phyloP scores from a whole-genome alignment of 805 yeast species.

The Sungouiella thailandica region DNA sequence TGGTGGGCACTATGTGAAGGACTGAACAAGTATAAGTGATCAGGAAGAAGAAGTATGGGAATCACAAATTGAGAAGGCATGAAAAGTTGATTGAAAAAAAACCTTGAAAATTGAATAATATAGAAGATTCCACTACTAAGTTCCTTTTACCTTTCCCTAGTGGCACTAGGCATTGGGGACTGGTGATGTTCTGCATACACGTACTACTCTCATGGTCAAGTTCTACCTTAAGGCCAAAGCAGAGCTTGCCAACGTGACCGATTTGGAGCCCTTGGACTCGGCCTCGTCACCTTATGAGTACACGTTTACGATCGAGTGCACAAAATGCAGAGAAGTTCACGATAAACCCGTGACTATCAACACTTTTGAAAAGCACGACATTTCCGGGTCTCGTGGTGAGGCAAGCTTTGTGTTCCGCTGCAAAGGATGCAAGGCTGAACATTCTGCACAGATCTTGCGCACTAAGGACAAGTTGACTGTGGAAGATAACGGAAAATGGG shows the following conservation, averaged over 20 bases:
- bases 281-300: slow-evolving; percentile 64
- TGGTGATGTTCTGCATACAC: too few species aligned
- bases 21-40: background rate
- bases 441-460: slow-evolving; percentile 30
- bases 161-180: too few species aligned
- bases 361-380: slow-evolving; percentile 57
- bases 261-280: slow-evolving; percentile 56
- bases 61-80: background rate
- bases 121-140: background rate
- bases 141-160: too few species aligned
- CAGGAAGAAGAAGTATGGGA: background rate
- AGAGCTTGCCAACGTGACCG: slow-evolving; percentile 51
- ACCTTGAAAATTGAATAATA: background rate
- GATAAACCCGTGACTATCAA: slow-evolving; percentile 66
- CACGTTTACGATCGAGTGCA: slow-evolving; percentile 69
- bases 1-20: slow-evolving; percentile 2
- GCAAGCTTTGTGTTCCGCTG: slow-evolving; percentile 82
- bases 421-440: slow-evolving; percentile 50
- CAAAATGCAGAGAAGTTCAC: slow-evolving; percentile 74
- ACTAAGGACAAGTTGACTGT: slow-evolving; percentile 27
- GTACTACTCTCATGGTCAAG: slow-evolving; percentile 34
- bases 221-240: slow-evolving; percentile 37
- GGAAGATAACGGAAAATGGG: slow-evolving; percentile 41
- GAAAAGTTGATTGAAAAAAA: background rate
- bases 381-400: slow-evolving; percentile 71